Evolutionary conservation across 2,329 filamentous ascomycete genomes (phyloP).

Genomic region (Microascus cirrosus): DNA sequence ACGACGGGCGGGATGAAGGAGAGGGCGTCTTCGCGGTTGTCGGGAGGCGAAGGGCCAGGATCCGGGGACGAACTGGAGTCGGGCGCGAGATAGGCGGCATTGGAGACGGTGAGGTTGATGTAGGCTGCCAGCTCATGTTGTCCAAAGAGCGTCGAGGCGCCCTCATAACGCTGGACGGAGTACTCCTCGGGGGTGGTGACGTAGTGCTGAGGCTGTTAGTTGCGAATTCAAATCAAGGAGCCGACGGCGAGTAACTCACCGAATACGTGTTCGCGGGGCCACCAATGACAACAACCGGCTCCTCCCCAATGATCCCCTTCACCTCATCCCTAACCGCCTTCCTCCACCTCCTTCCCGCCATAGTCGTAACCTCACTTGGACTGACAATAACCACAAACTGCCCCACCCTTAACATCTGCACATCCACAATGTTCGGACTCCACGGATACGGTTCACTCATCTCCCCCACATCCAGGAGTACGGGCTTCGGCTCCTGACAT

Average conservation of each 20-base stretch:
- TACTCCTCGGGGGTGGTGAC: conserved; percentile 13
- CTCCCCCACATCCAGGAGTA: conserved; percentile 79
- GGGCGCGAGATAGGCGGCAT: conserved; percentile 54
- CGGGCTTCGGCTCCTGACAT: conserved; percentile 73
- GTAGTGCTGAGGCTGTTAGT: conserved; percentile 14
- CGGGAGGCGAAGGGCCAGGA: conserved; percentile 53
- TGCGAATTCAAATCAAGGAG: not conserved
- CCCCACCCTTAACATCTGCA: conserved; percentile 73
- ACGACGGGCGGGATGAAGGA: conserved; percentile 73
- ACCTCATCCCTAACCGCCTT: conserved; percentile 49
- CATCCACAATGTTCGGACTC: conserved; percentile 80
- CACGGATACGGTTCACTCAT: conserved; percentile 66
- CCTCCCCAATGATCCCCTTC: conserved; percentile 26
- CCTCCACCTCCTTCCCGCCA: conserved; percentile 82
- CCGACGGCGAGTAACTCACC: conserved; percentile 12
- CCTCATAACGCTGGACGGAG: conserved; percentile 76
- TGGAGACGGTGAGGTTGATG: conserved; percentile 65
- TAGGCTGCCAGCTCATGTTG: conserved; percentile 77
- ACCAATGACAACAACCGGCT: conserved; percentile 67
- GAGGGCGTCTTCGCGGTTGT: conserved; percentile 64
- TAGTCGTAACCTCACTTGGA: conserved; percentile 80
- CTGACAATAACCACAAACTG: conserved; percentile 78
- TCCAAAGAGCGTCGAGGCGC: conserved; percentile 78
- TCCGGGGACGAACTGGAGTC: conserved; percentile 24
- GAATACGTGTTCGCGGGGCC: conserved; percentile 84